Conservation (phyloP, 495 filamentous ascomycete genomes). For the Tirmania nivea region DNA sequence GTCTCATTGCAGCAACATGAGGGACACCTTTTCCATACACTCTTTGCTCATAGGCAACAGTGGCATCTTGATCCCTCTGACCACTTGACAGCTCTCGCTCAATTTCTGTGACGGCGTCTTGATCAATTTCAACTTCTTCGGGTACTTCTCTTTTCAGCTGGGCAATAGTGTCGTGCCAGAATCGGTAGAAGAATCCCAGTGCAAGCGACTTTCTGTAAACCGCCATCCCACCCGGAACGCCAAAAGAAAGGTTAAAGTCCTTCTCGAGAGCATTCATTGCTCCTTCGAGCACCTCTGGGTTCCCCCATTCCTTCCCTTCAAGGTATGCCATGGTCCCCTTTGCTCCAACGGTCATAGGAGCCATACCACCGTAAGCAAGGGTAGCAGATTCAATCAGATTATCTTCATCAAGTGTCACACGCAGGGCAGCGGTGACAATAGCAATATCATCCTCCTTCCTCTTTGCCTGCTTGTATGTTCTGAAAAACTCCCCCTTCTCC, state of each 20-base stretch:
- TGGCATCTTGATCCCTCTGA: conserved; percentile 36
- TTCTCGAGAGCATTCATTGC: conserved; percentile 46
- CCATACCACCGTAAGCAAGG: conserved; percentile 57
- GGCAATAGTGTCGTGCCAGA: conserved; percentile 42
- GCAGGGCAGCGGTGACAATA: conserved; percentile 51
- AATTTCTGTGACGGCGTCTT: conserved; percentile 41
- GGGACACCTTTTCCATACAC: conserved; percentile 60
- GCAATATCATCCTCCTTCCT: conserved; percentile 68
- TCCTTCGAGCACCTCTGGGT: conserved; percentile 40
- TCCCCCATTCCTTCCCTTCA: conserved; percentile 42
- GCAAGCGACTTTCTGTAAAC: conserved; percentile 55
- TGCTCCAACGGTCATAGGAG: conserved; percentile 48
- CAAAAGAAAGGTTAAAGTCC: conserved; percentile 51
- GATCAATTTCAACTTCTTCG: conserved; percentile 28
- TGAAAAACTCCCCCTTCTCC: conserved; percentile 40
- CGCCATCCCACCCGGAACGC: conserved; percentile 62
- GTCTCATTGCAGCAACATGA: conserved; percentile 83
- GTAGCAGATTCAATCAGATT: conserved; percentile 36
- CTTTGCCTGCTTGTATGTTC: conserved; percentile 58
- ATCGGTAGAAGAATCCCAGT: conserved; percentile 48
- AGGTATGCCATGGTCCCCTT: conserved; percentile 39
- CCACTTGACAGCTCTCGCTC: conserved; percentile 43
- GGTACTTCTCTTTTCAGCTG: conserved; percentile 23
- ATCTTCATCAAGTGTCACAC: conserved; percentile 33
- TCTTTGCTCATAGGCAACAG: conserved; percentile 43